Evolutionary conservation across 257 asterid genomes (phyloP).

Genomic region (Prunella vulgaris): DNA sequence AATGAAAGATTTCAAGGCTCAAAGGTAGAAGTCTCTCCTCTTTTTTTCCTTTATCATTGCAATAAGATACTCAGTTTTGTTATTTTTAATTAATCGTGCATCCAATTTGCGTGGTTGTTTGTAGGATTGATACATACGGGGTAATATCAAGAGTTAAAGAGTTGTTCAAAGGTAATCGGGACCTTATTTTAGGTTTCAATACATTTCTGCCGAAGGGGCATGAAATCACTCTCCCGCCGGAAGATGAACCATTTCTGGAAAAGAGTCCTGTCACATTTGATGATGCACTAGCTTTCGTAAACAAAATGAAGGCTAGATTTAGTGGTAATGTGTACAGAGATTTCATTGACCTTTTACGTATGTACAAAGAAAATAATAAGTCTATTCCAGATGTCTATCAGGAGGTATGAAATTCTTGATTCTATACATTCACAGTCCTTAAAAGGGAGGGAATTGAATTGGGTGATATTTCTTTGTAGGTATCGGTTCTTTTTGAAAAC

Average conservation of each 20-base stretch:
- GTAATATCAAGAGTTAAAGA: constrained; percentile 78
- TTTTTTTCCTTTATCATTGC: constrained; percentile 7
- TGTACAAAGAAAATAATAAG: constrained; percentile 73
- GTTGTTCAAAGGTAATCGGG: constrained; percentile 68
- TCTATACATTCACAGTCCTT: neutral
- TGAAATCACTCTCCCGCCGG: constrained; percentile 64
- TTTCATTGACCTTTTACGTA: constrained; percentile 84
- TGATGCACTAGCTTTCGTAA: constrained; percentile 80
- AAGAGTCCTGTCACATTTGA: constrained; percentile 72
- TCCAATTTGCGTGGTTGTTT: constrained; percentile 27
- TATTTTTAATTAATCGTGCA: neutral
- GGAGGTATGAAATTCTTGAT: constrained; percentile 51
- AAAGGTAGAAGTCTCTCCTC: constrained; percentile 44
- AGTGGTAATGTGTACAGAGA: constrained; percentile 78
- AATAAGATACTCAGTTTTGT: neutral
- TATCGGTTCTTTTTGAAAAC: constrained; percentile 70
- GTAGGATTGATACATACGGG: constrained; percentile 61
- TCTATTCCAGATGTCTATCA: constrained; percentile 71
- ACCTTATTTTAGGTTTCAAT: constrained; percentile 92
- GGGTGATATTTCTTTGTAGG: constrained; percentile 43
- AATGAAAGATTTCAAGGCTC: constrained; percentile 92
- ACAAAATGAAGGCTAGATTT: constrained; percentile 84
- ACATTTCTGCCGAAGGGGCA: constrained; percentile 82
- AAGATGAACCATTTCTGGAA: constrained; percentile 52
- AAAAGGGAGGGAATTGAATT: constrained; percentile 11